A percentile compares a stretch with the other conserved stretches of the same genome.
These are phyloP conservation scores for Pseudopithomyces chartarum DNA, from an alignment of 2,329 filamentous ascomycete species.

Conservation along the genomic window DNA sequence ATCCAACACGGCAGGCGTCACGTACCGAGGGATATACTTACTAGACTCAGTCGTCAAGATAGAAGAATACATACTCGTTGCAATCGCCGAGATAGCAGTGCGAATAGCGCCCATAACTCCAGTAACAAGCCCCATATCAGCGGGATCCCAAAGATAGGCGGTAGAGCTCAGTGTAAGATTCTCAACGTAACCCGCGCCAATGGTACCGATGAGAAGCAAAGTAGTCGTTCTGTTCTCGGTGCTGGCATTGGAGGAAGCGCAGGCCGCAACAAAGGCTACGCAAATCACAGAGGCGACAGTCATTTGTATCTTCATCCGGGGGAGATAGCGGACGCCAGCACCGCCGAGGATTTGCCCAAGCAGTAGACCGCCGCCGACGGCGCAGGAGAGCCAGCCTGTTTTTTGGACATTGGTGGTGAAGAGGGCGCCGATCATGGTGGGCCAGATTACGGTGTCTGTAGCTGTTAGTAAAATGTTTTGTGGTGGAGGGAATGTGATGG, in stretches of 20 bases:
- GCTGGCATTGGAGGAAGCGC: slow-evolving; percentile 16
- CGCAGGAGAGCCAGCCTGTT: slow-evolving; percentile 35
- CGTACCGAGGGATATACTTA: slow-evolving; percentile 24
- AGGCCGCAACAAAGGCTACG: slow-evolving; percentile 25
- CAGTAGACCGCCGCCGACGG: slow-evolving; percentile 33
- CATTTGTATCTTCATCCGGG: slow-evolving; percentile 28
- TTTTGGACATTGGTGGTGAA: slow-evolving; percentile 27
- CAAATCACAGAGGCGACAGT: slow-evolving; percentile 19
- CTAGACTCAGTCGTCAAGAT: slow-evolving; percentile 30
- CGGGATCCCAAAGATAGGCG: slow-evolving; percentile 52
- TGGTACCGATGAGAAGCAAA: slow-evolving; percentile 20
- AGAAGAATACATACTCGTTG: slow-evolving; percentile 30
- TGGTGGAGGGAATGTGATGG: slow-evolving; percentile 22
- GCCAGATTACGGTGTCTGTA: slow-evolving; percentile 36
- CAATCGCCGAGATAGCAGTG: slow-evolving; percentile 36
- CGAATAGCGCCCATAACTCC: slow-evolving; percentile 54
- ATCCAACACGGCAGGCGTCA: slow-evolving; percentile 23
- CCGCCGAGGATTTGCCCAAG: slow-evolving; percentile 36
- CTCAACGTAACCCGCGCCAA: slow-evolving; percentile 28
- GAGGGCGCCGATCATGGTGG: slow-evolving; percentile 32
- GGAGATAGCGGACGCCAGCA: slow-evolving; percentile 27
- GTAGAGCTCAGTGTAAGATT: slow-evolving; percentile 47
- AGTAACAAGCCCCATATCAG: slow-evolving; percentile 54
- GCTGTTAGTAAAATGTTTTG: slow-evolving; percentile 10
- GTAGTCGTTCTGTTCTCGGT: slow-evolving; percentile 20